Conservation (phyloP, 2,329 filamentous ascomycete genomes). For the Herpotrichia juniperi region DNA sequence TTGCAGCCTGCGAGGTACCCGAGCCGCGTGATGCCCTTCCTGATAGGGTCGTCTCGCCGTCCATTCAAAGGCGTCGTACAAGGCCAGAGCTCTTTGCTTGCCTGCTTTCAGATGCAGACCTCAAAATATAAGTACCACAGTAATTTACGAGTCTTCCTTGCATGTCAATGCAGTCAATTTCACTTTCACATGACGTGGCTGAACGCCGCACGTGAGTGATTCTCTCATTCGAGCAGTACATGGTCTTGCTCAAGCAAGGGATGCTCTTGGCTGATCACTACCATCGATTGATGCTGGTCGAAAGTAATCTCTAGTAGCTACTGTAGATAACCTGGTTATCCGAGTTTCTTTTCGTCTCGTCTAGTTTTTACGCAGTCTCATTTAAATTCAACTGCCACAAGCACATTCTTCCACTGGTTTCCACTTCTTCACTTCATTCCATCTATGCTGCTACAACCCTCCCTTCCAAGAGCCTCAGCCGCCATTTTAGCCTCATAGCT, state of each 20-base stretch:
- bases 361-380: too few species aligned
- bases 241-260: neutral
- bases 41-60: neutral
- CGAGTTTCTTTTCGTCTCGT: too few species aligned
- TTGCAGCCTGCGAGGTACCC: neutral
- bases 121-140: too few species aligned
- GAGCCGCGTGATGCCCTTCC: neutral
- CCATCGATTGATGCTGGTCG: too few species aligned
- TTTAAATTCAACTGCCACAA: too few species aligned
- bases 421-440: neutral
- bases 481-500: too few species aligned
- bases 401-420: too few species aligned
- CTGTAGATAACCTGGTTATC: too few species aligned
- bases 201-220: neutral
- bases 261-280: too few species aligned
- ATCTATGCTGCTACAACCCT: neutral
- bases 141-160: neutral
- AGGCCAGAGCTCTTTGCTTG: too few species aligned
- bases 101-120: too few species aligned
- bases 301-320: too few species aligned
- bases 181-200: slow-evolving; percentile 1
- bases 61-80: neutral
- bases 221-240: neutral
- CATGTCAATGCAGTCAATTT: neutral
- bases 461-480: neutral